A percentile compares a stretch with the other conserved stretches of the same genome.
phyloP scores from a whole-genome alignment of 78 protist species.

The Dictyostelium firmibasis region DNA sequence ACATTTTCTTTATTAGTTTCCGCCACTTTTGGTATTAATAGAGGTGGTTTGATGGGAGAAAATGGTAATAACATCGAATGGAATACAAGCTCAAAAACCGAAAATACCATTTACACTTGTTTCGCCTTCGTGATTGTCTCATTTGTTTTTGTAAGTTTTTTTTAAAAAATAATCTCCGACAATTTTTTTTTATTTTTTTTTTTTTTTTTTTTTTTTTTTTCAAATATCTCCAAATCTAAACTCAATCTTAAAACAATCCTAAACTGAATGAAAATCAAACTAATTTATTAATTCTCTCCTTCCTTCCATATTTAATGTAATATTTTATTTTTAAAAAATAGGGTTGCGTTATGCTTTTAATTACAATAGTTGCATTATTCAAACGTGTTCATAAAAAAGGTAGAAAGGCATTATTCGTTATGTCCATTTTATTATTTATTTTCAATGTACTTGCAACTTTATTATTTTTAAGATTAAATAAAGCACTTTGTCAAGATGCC shows the following conservation, averaged over 20 bases:
- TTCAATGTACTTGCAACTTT: conserved; percentile 5
- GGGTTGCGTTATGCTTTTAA: conserved; percentile 6
- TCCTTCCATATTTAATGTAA: no score
- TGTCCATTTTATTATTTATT: conserved; percentile 13
- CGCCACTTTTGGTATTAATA: background rate
- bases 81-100: conserved; percentile 30
- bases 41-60: background rate
- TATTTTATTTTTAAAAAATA: background rate
- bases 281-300: no score
- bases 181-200: no score
- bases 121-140: conserved; percentile 39
- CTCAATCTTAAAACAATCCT: no score
- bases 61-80: background rate
- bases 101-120: background rate
- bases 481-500: conserved; percentile 40
- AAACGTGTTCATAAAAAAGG: conserved; percentile 8
- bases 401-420: conserved; percentile 17
- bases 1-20: background rate
- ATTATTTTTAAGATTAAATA: conserved; percentile 49
- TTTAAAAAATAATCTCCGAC: background rate
- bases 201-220: no score
- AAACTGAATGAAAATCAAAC: no score
- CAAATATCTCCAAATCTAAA: no score
- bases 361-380: conserved; percentile 11
- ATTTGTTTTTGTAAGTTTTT: conserved; percentile 54